A percentile compares a stretch with the other conserved stretches of the same genome.
These are phyloP conservation scores for Trichosporon coremiiforme DNA, from an alignment of 1,284 basidiomycete genomes.

Conservation along the genomic window DNA sequence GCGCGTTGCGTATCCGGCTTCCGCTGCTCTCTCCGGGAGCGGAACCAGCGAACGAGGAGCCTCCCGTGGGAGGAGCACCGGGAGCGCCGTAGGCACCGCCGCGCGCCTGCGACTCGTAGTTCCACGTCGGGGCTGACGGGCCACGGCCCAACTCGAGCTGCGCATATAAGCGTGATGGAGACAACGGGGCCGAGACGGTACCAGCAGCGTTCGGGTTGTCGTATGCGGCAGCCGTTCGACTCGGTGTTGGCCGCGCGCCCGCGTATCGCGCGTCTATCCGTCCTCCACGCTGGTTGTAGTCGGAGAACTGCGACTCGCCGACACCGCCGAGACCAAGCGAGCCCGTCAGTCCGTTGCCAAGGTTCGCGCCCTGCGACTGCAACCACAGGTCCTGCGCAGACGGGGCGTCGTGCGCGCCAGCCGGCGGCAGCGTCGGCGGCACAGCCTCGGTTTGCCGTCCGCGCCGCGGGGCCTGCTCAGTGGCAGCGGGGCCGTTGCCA, in stretches of 20 bases:
- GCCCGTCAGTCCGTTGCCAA: constrained; percentile 39
- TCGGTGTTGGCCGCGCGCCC: constrained; percentile 10
- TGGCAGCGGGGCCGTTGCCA: background rate
- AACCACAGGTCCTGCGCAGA: constrained; percentile 53
- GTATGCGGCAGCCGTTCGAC: constrained; percentile 34
- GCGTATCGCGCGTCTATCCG: constrained; percentile 18
- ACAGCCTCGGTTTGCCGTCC: constrained; percentile 37
- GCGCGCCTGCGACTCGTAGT: constrained; percentile 18
- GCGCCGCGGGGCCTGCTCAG: constrained; percentile 28
- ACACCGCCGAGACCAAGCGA: constrained; percentile 39
- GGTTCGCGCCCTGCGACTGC: constrained; percentile 49
- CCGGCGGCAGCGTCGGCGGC: constrained; percentile 1
- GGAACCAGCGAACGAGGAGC: constrained; percentile 11
- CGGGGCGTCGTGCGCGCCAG: constrained; percentile 6
- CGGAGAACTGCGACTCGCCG: constrained; percentile 32
- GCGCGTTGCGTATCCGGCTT: constrained; percentile 19
- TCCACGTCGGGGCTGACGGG: constrained; percentile 25
- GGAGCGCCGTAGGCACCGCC: constrained; percentile 29
- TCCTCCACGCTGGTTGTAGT: constrained; percentile 30
- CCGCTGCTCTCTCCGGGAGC: constrained; percentile 20
- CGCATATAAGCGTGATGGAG: constrained; percentile 51
- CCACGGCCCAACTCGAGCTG: constrained; percentile 49
- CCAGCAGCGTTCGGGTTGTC: constrained; percentile 46
- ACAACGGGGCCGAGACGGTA: constrained; percentile 54
- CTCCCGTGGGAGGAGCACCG: constrained; percentile 17